phyloP scores from a whole-genome alignment of 768 basidiomycete species.

The Lactarius hengduanensis region DNA sequence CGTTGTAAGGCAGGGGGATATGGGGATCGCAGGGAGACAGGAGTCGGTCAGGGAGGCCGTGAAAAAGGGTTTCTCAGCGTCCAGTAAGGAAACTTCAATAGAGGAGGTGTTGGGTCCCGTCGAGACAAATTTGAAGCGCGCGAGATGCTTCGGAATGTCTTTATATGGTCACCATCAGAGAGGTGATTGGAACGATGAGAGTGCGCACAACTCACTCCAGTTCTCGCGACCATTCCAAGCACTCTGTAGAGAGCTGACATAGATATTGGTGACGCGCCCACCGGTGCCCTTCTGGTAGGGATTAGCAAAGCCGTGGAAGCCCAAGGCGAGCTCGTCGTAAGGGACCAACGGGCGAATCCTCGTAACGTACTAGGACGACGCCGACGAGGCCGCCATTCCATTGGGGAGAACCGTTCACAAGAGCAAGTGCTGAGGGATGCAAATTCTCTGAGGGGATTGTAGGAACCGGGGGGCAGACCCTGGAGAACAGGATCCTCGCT shows the following conservation, averaged over 20 bases:
- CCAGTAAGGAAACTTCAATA: constrained; percentile 10
- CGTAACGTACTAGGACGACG: constrained; percentile 17
- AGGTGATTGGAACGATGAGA: background rate
- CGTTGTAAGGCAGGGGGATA: constrained; percentile 7
- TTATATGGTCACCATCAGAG: background rate
- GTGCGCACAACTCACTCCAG: constrained; percentile 18
- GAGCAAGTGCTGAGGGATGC: constrained; percentile 23
- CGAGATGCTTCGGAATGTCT: constrained; percentile 25
- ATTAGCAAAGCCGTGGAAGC: background rate
- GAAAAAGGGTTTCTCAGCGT: constrained; percentile 22
- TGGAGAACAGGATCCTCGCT: constrained; percentile 17
- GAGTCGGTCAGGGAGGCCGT: constrained; percentile 21
- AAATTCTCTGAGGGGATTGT: constrained; percentile 17
- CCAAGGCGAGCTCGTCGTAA: constrained; percentile 25
- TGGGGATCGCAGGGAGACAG: constrained; percentile 13
- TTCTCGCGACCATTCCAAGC: constrained; percentile 22
- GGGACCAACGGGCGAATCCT: constrained; percentile 24
- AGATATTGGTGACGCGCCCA: constrained; percentile 22
- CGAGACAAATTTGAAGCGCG: constrained; percentile 17
- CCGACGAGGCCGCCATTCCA: constrained; percentile 13
- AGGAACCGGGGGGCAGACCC: constrained; percentile 25
- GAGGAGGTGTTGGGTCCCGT: background rate
- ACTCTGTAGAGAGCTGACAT: constrained; percentile 15
- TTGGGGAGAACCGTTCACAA: constrained; percentile 9
- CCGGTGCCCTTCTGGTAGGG: constrained; percentile 8